These are phyloP conservation scores for Xanthoconium stramineum DNA, from an alignment of 768 basidiomycete genomes.

Conservation along the genomic window DNA sequence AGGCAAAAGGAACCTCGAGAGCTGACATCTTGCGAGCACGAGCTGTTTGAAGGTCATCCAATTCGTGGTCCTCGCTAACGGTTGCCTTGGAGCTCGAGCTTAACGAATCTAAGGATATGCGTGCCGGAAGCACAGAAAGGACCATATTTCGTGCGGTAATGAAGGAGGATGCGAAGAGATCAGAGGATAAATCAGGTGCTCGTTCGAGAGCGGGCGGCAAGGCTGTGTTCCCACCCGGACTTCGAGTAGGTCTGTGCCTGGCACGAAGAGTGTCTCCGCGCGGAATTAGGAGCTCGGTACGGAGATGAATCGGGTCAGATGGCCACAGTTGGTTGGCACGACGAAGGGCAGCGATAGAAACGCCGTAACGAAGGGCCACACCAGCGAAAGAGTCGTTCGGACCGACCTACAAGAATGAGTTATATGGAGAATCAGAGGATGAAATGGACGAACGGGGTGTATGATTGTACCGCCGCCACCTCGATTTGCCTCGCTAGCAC, in stretches of 20 bases:
- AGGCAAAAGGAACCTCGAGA: background rate
- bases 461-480: background rate
- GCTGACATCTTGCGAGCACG: background rate
- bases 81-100: slow-evolving; percentile 29
- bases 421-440: background rate
- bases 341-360: slow-evolving; percentile 78
- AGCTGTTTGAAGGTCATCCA: slow-evolving; percentile 15
- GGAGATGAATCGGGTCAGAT: slow-evolving; percentile 87
- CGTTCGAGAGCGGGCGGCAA: background rate
- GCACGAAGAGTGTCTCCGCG: slow-evolving; percentile 7
- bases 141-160: slow-evolving; percentile 20
- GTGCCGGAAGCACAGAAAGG: slow-evolving; percentile 25
- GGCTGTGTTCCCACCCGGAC: background rate
- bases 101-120: slow-evolving; percentile 30
- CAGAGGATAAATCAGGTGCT: slow-evolving; percentile 2
- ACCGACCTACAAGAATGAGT: slow-evolving; percentile 48
- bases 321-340: slow-evolving; percentile 92
- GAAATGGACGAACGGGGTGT: slow-evolving; percentile 19
- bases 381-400: slow-evolving; percentile 80
- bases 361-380: slow-evolving; percentile 86
- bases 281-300: slow-evolving; percentile 79
- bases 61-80: slow-evolving; percentile 28
- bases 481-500: background rate
- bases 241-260: slow-evolving; percentile 1
- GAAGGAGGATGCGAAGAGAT: slow-evolving; percentile 16